These are phyloP conservation scores for Fragaria ananassa DNA, from an alignment of 306 rosid species.

Conservation along the genomic window DNA sequence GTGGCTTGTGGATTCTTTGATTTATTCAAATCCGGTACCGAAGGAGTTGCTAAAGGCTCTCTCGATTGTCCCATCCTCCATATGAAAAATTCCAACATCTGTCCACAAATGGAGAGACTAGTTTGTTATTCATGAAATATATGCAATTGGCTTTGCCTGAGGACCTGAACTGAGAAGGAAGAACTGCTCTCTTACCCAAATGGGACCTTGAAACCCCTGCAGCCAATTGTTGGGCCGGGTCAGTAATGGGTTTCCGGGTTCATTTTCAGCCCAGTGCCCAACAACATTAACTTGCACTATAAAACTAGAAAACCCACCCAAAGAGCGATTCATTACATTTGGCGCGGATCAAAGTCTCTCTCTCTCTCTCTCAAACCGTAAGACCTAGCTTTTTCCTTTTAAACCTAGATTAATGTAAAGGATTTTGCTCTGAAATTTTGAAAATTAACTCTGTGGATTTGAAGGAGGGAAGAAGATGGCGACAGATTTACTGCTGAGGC, in stretches of 20 bases:
- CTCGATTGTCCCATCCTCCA: not conserved
- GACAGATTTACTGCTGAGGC: slow-evolving; percentile 51
- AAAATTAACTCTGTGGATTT: not conserved
- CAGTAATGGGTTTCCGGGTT: not conserved
- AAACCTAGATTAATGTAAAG: not conserved
- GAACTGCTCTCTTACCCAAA: not conserved
- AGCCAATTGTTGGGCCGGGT: not conserved
- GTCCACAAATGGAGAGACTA: not conserved
- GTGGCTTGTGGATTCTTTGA: not conserved
- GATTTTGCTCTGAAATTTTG: not conserved
- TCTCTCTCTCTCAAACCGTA: not conserved
- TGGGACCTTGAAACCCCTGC: not conserved
- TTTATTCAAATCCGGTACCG: not conserved
- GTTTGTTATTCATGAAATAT: not conserved
- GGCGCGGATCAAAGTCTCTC: too few relatives aligned
- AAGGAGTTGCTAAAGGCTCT: not conserved
- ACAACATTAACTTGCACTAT: too few relatives aligned
- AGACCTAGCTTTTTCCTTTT: not conserved
- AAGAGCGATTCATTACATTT: too few relatives aligned
- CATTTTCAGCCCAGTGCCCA: not conserved
- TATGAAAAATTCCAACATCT: not conserved
- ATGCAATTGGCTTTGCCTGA: not conserved
- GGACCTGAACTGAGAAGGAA: not conserved
- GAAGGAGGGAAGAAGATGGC: slow-evolving; percentile 40
- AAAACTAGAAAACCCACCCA: too few relatives aligned